Percentiles rank a stretch among this genome's conserved stretches.
phyloP scores from a whole-genome alignment of 768 basidiomycete species.

The Boletus vinaceobasis region DNA sequence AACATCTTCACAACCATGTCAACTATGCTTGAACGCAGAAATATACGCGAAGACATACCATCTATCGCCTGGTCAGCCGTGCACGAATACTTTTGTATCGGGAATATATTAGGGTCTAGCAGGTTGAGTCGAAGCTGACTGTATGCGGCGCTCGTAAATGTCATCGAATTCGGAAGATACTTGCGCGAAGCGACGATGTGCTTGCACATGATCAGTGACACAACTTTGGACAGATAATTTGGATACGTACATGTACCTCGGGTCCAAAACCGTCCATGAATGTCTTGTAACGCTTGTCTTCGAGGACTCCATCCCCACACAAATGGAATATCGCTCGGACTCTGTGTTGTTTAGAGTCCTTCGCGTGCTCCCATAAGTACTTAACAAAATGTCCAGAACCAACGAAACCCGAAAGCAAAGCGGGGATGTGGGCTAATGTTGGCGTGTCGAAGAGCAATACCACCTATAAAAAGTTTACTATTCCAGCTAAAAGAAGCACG shows the following conservation, averaged over 20 bases:
- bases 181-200: slow-evolving; percentile 72
- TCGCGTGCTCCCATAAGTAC: slow-evolving; percentile 43
- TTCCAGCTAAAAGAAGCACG: not conserved
- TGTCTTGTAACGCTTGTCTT: slow-evolving; percentile 61
- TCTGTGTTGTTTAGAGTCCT: slow-evolving; percentile 39
- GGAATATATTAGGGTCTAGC: slow-evolving; percentile 73
- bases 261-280: slow-evolving; percentile 72
- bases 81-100: slow-evolving; percentile 53
- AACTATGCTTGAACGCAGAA: not conserved
- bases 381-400: slow-evolving; percentile 45
- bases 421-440: slow-evolving; percentile 50
- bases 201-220: slow-evolving; percentile 36
- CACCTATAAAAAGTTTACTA: slow-evolving; percentile 37
- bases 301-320: slow-evolving; percentile 65
- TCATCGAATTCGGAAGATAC: slow-evolving; percentile 59
- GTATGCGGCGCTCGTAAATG: slow-evolving; percentile 71
- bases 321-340: slow-evolving; percentile 63
- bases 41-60: slow-evolving; percentile 20
- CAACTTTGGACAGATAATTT: not conserved
- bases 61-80: slow-evolving; percentile 38
- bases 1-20: slow-evolving; percentile 20
- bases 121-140: slow-evolving; percentile 69
- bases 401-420: slow-evolving; percentile 47
- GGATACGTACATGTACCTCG: slow-evolving; percentile 53
- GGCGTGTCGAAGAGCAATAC: slow-evolving; percentile 74